Conservation (phyloP, 768 basidiomycete species). For the Tricholomella constricta region DNA sequence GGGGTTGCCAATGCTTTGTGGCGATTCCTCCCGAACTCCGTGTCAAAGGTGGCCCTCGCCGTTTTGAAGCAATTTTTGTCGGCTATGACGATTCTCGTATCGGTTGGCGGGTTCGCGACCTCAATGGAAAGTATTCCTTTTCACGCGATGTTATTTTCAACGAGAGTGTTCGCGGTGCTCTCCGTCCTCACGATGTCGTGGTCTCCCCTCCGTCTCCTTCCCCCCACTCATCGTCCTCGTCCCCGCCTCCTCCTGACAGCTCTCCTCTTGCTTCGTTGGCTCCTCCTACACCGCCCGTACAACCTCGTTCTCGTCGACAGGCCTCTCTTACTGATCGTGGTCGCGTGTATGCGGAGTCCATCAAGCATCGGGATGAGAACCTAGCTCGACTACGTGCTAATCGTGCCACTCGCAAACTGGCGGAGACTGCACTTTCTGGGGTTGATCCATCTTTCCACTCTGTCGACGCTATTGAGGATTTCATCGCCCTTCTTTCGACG, state of each 20-base stretch:
- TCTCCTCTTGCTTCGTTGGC: not conserved
- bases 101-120: slow-evolving; percentile 22
- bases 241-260: no score
- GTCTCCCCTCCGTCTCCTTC: no score
- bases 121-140: slow-evolving; percentile 21
- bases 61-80: not conserved
- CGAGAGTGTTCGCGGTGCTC: no score
- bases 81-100: no score
- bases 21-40: slow-evolving; percentile 18
- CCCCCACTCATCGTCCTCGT: no score
- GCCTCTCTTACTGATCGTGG: not conserved
- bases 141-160: slow-evolving; percentile 32
- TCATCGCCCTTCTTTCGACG: not conserved
- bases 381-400: not conserved
- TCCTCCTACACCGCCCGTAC: not conserved
- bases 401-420: not conserved
- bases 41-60: slow-evolving; percentile 12
- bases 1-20: no score
- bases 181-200: no score
- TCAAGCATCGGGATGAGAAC: not conserved
- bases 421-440: no score
- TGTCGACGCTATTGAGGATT: not conserved
- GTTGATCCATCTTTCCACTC: not conserved
- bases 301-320: not conserved
- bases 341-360: no score